Base-by-base conservation (phyloP, 1,284 basidiomycete genomes). In the Cutaneotrichosporon cutaneum region DNA sequence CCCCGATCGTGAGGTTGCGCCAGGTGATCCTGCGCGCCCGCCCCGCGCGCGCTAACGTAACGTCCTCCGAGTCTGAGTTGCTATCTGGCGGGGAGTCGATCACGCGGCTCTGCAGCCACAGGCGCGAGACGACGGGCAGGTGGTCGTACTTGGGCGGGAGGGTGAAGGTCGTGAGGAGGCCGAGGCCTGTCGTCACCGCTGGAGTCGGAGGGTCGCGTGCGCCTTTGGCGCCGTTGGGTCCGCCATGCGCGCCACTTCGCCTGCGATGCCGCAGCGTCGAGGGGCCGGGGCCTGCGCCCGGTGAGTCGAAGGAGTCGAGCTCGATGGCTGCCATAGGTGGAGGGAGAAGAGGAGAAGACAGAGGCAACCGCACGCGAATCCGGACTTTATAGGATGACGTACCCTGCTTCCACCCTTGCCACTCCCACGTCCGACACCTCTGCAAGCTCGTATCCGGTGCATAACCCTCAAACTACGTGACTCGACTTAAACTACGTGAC, bases 41-140 rank as follows among this genome's bases (percentile, higher is more conserved):
- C 22, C 9, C 24, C 13, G 39, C 39, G n/a, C 18, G 39, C 16
- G 7, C 39, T 6, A 18, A 9, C 4, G 3, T n/a, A 7, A 18
- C 6, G 18, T 42, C 18, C 6, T 42, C 18, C 18, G 16, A 7
- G 16, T 7, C 16, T 7, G 39, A n/a, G n/a, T n/a, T n/a, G n/a
- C n/a, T n/a, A n/a, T 4, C 18, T 21, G 36, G 14, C 5, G 36
- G 14, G 13, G 36, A 16, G 18, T n/a, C 6, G 39, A 42, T n/a
- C 18, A 52, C 16, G 22, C 57, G 53, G 18, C 33, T 39, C 27
- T 56, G 54, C 0, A 63, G 45, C 47, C 54, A 65, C 91, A 84
- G 66, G 88, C 84, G 79, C 91, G 90, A 7, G 90, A 90, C 71
- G 91, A 89, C 77, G 88, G 91, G 45, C 91, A 85, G 62, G 89